These are phyloP conservation scores for Zostera marina DNA, from an alignment of 116 monocot genomes.

Conservation along the genomic window DNA sequence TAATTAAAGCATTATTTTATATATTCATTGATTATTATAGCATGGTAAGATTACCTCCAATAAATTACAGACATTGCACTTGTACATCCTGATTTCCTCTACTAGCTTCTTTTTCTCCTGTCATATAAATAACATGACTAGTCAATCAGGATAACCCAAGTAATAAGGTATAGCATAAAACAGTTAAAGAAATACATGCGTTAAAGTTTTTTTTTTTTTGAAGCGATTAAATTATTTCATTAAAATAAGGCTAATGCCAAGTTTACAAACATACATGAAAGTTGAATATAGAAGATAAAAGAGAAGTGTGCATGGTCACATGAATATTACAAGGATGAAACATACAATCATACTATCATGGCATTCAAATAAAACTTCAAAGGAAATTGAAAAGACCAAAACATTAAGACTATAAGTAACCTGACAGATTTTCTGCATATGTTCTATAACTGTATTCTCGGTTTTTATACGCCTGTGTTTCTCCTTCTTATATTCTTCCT, in stretches of 20 bases:
- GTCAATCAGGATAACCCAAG: background rate
- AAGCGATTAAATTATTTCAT: too few relatives aligned
- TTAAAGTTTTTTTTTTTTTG: too few relatives aligned
- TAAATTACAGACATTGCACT: background rate
- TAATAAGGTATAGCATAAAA: too few relatives aligned
- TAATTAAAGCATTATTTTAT: background rate
- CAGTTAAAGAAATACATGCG: too few relatives aligned
- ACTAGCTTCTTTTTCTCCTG: background rate
- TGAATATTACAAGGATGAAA: too few relatives aligned
- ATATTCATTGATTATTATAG: background rate
- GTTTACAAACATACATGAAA: too few relatives aligned
- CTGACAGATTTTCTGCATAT: constrained; percentile 5
- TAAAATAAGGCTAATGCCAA: too few relatives aligned
- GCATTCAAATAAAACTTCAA: too few relatives aligned
- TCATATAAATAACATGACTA: background rate
- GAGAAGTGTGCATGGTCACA: too few relatives aligned
- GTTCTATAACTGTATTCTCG: constrained; percentile 23
- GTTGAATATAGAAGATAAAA: too few relatives aligned
- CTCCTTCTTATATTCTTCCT: constrained; percentile 48
- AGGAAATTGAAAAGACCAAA: too few relatives aligned
- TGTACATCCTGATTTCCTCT: constrained; percentile 1
- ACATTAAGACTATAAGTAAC: background rate
- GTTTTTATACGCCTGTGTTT: constrained; percentile 28
- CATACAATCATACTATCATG: too few relatives aligned
- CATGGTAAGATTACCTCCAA: background rate